Percentiles rank a stretch among this genome's conserved stretches.
Evolutionary conservation across 2,329 filamentous ascomycete species (phyloP).

Genomic region (Hypomyces rosellus): DNA sequence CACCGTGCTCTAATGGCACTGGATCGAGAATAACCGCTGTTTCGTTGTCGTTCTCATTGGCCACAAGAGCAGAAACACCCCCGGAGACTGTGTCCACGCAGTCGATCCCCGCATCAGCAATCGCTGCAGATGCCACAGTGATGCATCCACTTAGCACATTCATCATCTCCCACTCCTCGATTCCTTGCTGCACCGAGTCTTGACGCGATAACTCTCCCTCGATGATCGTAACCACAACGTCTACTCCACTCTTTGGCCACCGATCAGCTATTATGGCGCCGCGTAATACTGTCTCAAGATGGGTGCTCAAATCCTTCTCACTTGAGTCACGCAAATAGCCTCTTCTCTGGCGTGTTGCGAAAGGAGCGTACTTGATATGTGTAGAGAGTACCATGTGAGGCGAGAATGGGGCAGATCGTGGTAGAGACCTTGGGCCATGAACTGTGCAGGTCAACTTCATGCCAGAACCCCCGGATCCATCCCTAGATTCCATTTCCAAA

Average conservation of each 20-base stretch:
- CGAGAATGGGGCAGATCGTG: constrained; percentile 83
- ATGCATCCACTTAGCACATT: constrained; percentile 87
- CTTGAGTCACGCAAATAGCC: constrained; percentile 80
- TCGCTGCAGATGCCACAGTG: constrained; percentile 85
- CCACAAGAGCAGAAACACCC: constrained; percentile 77
- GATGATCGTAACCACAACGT: constrained; percentile 85
- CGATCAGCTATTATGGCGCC: constrained; percentile 87
- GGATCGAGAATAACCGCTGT: constrained; percentile 66
- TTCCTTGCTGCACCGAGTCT: constrained; percentile 39
- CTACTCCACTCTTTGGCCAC: constrained; percentile 98
- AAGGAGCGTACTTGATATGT: constrained; percentile 94
- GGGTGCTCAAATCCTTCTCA: constrained; percentile 84
- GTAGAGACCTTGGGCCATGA: constrained; percentile 85
- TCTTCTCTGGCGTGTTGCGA: constrained; percentile 74
- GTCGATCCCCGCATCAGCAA: constrained; percentile 92
- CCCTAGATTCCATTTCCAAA: constrained; percentile 56
- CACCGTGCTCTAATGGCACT: constrained; percentile 69
- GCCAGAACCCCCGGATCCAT: constrained; percentile 49
- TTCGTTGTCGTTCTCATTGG: constrained; percentile 25
- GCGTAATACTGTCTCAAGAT: constrained; percentile 83
- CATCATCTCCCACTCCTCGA: constrained; percentile 80
- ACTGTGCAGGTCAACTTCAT: constrained; percentile 91
- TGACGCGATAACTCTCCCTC: constrained; percentile 81
- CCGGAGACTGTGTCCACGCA: constrained; percentile 87
- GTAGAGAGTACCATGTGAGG: constrained; percentile 88